Percentiles rank a stretch among this genome's conserved stretches.
phyloP scores from a whole-genome alignment of 768 basidiomycete genomes.

The Hericium coralloides region DNA sequence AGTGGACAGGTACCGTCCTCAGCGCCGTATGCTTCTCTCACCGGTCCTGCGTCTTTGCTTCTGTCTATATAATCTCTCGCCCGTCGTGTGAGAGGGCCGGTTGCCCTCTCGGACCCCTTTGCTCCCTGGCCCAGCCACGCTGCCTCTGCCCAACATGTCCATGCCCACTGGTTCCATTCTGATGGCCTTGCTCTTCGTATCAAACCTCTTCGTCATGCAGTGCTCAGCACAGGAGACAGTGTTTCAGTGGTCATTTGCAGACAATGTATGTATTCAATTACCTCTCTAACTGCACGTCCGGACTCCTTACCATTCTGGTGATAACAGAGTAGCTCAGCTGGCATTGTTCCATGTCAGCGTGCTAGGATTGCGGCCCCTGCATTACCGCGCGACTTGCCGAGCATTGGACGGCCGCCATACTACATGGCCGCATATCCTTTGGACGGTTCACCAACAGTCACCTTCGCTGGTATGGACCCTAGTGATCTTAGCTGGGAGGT shows the following conservation, averaged over 20 bases:
- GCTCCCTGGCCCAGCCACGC: not conserved
- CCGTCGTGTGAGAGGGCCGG: not conserved
- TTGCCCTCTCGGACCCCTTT: not conserved
- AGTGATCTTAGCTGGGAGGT: slow-evolving; percentile 29
- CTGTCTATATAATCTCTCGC: not conserved
- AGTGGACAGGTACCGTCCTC: not conserved
- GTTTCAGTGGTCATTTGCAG: not conserved
- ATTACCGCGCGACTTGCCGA: not conserved
- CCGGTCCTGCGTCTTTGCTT: not conserved
- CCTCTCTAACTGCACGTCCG: not conserved
- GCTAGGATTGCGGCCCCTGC: not conserved
- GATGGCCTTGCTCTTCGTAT: not conserved
- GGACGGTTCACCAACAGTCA: slow-evolving; percentile 26
- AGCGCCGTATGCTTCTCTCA: not conserved
- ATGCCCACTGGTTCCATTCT: no score
- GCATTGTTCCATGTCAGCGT: not conserved
- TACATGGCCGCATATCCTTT: slow-evolving; percentile 34
- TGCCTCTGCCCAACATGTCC: not conserved
- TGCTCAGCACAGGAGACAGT: not conserved
- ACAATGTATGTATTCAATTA: not conserved
- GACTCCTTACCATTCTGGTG: not conserved
- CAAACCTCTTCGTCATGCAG: not conserved
- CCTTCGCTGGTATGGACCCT: slow-evolving; percentile 26
- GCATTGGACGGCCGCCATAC: slow-evolving; percentile 24
- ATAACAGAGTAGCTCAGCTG: not conserved